Percentiles rank a stretch among this genome's conserved stretches.
These are phyloP conservation scores for Neurospora sp. DNA, from an alignment of 2,329 filamentous ascomycete species.

Conservation along the genomic window DNA sequence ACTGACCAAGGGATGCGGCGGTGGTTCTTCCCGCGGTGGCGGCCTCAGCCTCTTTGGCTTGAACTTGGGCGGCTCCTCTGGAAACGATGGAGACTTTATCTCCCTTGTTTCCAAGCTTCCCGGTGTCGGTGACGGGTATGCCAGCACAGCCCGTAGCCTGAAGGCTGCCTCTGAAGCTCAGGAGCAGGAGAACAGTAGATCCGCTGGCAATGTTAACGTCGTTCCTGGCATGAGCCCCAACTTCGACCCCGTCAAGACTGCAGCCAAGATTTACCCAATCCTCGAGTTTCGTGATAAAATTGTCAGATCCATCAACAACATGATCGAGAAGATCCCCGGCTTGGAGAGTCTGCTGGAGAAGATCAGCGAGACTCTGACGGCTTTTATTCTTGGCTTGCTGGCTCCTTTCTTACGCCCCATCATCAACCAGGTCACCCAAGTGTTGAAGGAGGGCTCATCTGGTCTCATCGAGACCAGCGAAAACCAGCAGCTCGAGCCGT, in stretches of 20 bases:
- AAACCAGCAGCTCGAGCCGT: slow-evolving; percentile 68
- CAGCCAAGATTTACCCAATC: slow-evolving; percentile 85
- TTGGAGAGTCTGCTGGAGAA: slow-evolving; percentile 85
- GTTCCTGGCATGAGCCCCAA: slow-evolving; percentile 65
- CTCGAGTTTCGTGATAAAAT: slow-evolving; percentile 90
- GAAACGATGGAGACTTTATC: slow-evolving; percentile 46
- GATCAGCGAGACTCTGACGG: slow-evolving; percentile 83
- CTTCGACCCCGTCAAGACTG: slow-evolving; percentile 70
- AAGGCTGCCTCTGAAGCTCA: slow-evolving; percentile 52
- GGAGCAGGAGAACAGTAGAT: slow-evolving; percentile 44
- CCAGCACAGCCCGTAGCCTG: slow-evolving; percentile 54
- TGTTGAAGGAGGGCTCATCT: slow-evolving; percentile 76
- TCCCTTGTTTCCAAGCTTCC: slow-evolving; percentile 69
- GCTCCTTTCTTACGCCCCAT: slow-evolving; percentile 88
- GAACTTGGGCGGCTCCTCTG: slow-evolving; percentile 23
- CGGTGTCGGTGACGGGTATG: slow-evolving; percentile 53
- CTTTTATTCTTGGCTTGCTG: slow-evolving; percentile 83
- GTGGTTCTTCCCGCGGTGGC: slow-evolving; percentile 21
- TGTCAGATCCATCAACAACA: slow-evolving; percentile 72
- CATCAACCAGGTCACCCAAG: slow-evolving; percentile 76
- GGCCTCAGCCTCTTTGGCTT: slow-evolving; percentile 18
- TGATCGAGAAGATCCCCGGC: slow-evolving; percentile 86
- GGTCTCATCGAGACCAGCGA: slow-evolving; percentile 58
- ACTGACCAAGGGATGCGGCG: slow-evolving; percentile 22
- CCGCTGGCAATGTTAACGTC: slow-evolving; percentile 36